Conservation (phyloP, 148 eudicot genomes). For the Spergularia bocconei region DNA sequence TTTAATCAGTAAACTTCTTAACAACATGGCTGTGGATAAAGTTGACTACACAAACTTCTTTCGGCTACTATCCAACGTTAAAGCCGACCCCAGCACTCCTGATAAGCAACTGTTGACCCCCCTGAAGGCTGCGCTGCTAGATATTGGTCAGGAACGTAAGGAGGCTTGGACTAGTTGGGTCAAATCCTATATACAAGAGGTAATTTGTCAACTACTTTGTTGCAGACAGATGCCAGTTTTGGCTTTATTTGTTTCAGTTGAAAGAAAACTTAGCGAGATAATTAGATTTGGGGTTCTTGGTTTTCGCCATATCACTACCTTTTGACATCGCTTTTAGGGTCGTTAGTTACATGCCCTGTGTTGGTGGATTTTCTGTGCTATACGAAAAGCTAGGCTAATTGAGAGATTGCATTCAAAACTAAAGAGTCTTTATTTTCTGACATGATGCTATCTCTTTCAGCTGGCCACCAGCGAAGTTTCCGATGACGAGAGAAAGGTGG, state of each 20-base stretch:
- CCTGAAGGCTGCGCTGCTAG: slow-evolving; percentile 83
- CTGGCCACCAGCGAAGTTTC: slow-evolving; percentile 51
- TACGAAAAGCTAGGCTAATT: neutral
- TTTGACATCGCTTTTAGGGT: neutral
- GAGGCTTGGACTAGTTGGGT: slow-evolving; percentile 99
- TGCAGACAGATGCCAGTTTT: neutral
- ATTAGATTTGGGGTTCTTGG: neutral
- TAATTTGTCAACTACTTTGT: slow-evolving; percentile 18
- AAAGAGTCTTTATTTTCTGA: neutral
- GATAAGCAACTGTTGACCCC: slow-evolving; percentile 67
- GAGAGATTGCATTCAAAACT: neutral
- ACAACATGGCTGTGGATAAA: slow-evolving; percentile 99
- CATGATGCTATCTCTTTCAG: slow-evolving; percentile 33
- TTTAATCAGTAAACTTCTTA: slow-evolving; percentile 81
- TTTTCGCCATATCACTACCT: neutral
- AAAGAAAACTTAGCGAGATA: neutral
- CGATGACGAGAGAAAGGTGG: slow-evolving; percentile 77
- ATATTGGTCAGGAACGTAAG: slow-evolving; percentile 94
- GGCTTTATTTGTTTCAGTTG: neutral
- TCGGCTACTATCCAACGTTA: slow-evolving; percentile 77
- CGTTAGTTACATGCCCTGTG: neutral
- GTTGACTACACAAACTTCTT: slow-evolving; percentile 98
- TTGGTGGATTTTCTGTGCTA: neutral
- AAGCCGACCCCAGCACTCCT: slow-evolving; percentile 70
- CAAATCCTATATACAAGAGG: slow-evolving; percentile 79